Base-by-base conservation (phyloP, 495 filamentous ascomycete genomes). In the Penicillium psychrofluorescens region DNA sequence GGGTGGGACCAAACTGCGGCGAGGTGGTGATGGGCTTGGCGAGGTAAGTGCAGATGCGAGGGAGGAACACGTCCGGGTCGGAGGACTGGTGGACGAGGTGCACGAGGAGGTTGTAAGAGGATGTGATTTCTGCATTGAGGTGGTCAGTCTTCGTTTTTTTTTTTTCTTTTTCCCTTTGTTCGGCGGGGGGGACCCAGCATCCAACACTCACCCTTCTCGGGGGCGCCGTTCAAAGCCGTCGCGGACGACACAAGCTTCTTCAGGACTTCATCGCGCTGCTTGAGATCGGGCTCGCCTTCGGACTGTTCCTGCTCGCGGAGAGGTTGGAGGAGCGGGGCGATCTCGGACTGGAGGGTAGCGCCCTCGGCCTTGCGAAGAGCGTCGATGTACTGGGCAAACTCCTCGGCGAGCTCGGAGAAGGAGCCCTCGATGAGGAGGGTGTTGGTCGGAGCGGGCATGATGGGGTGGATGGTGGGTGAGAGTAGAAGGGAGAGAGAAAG, bases 101-200 rank as follows among this genome's bases (percentile, higher is more conserved):
- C 49, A 96, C 76, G 51, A 99, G 83, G 49, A 96, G 85, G 71
- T 97, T 96, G 73, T 95, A 95, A 31, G 92, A 86, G 30, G 90
- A 80, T 41, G 84, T 87, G 62, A 97, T 91, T 67, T 97, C 91
- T 84, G 51, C 34, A 14, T 40, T 54, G n/a, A 38, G 16, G 40
- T 29, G 14, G 33, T 14, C 46, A 32, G 38, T 60, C 36, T 57
- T 43, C 47, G 36, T 38, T 43, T 40, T 35, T 46, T 16, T 38
- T 30, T 22, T 22, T 22, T 22, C 4, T 16, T 16, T 16, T 16
- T 4, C 4, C 22, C 6, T 3, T 22, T 6, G 22, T 22, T 22
- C 4, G 22, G 22, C 22, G 22, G 22, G 22, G 22, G 22, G 22
- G 22, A 22, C 22, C 22, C 9, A 36, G 31, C 42, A 33, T 38